Base-by-base conservation (phyloP, 805 yeast genomes). In the Ascoidea asiatica region DNA sequence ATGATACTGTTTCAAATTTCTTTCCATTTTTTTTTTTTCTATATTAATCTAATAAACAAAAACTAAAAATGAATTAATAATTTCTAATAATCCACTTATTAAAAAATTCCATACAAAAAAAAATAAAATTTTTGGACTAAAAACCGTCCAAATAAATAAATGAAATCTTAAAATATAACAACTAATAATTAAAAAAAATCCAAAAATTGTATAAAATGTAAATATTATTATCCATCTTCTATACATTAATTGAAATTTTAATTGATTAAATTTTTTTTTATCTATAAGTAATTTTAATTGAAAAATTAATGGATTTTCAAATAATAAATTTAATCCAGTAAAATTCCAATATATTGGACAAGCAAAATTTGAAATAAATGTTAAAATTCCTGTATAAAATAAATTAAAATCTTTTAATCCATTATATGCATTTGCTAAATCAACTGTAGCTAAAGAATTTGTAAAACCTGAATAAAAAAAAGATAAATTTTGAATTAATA, bases 61-160 rank as follows among this genome's bases (percentile, higher is more conserved):
- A 29, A 29, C 15, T 29, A 29, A 29, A 15, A 29, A 8, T 29
- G 15, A 15, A 29, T 29, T 29, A 15, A 29, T 29, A 29, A 29
- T 8, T 29, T 29, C 35, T 29, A 29, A 8, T 29, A 15, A 8
- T 15, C 35, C 39, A 53, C 60, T 61, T 68, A 78, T 65, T 40
- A 76, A 64, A 4, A 74, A 45, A 29, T 72, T 64, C 97, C 97
- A 92, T 3, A 79, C 78, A 1, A 77, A 75, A 51, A 81, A 79
- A 58, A 81, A 92, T 35, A 94, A 70, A 4, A 92, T 59, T 55
- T 89, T 90, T 1, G 98, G 98, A 43, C 95, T 84, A 64, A 92
- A 92, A 5, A 92, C 98, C 1, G 97, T 89, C 98, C 98, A 92
- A 7, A 92, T 83, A 58, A 92, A 92, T 46, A 92, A 66, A 59